Evolutionary conservation across 805 yeast genomes (phyloP), one percentile per base, ranked within the genome.

Genomic region (Saccharomyces paradoxus): DNA sequence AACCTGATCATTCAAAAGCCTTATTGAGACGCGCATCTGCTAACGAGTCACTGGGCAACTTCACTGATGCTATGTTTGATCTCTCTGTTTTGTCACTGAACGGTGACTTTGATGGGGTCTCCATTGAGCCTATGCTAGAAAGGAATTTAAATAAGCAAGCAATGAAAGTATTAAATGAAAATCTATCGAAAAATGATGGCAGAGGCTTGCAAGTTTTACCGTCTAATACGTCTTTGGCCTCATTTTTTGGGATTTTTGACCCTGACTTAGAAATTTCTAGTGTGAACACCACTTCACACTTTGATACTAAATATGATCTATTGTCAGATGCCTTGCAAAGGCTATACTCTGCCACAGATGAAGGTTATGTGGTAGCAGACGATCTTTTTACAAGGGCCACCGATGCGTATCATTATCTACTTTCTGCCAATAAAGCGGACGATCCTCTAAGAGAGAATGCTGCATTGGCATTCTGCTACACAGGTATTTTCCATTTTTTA

Each of bases 1-100:
- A 89, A 70, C 96, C 96, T 12, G 92, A 87, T 69, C 92, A 94
- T 74, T 76, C 88, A 65, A 94, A 94, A 75, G 94, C 97, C 72
- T 77, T 90, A 58, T 76, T 89, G 65, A 89, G 99, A 74, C 86
- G 99, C 72, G 97, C 97, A 31, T 82, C 85, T 61, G 96, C 97
- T 29, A 86, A 86, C 70, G 99, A 94, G 75, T 80, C 82, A 60
- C 72, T 89, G 58, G 96, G 82, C 63, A 76, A 79, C 60, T 90
- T 80, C 72, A 81, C 82, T 49, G 96, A 91, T 56, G 91, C 99
- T 48, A 84, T 89, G 81, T 83, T 85, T 71, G 99, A 94, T 73
- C 80, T 87, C 70, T 91, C 97, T 53, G 90, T 95, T 2, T 80
- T 91, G 63, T 84, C 96, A 50, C 81, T 94, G 56, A 81, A 83